phyloP scores from a whole-genome alignment of 176 grass and related monocot species.

The Eragrostis curvula region DNA sequence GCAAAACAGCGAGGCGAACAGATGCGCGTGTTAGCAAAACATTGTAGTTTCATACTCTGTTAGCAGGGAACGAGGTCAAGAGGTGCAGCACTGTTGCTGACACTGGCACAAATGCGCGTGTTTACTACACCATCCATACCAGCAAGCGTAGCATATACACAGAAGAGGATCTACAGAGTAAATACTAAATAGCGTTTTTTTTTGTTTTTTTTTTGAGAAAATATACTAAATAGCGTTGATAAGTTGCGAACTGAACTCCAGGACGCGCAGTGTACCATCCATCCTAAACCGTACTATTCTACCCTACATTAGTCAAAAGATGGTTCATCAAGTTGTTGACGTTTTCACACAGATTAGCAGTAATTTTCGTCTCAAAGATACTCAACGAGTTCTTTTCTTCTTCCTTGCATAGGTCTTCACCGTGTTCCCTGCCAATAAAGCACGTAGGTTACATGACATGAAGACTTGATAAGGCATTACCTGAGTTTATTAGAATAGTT shows the following conservation, averaged over 20 bases:
- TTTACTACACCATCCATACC: background rate
- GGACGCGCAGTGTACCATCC: background rate
- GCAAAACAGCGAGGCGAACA: too few relatives aligned
- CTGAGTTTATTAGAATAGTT: background rate
- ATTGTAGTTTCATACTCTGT: too few relatives aligned
- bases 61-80: too few relatives aligned
- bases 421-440: slow-evolving; percentile 10
- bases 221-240: background rate
- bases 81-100: too few relatives aligned
- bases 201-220: too few relatives aligned
- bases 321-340: background rate
- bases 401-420: background rate
- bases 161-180: background rate
- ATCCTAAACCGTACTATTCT: background rate
- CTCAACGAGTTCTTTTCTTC: background rate
- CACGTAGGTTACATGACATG: background rate
- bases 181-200: too few relatives aligned
- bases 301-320: background rate
- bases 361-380: background rate
- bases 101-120: too few relatives aligned
- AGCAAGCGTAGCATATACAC: background rate
- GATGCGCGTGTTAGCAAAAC: too few relatives aligned
- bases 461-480: background rate
- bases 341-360: background rate
- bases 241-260: too few relatives aligned